Evolutionary conservation across 306 rosid genomes (phyloP).

Genomic region (Begonia loranthoides): DNA sequence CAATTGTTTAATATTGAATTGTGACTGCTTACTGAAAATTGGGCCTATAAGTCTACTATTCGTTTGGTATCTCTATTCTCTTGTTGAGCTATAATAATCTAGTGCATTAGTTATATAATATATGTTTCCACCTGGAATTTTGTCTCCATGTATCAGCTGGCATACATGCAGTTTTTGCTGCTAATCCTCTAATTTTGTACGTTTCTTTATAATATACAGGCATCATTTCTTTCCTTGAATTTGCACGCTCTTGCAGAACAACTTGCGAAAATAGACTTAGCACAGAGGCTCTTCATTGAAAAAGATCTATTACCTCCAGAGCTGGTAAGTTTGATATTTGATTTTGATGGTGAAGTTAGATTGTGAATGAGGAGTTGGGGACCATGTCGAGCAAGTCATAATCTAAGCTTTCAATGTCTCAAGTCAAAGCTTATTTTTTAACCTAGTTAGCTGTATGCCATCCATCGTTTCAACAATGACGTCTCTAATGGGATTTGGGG

Average conservation of each 20-base stretch:
- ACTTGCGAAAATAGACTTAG: constrained; percentile 45
- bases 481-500: too few species aligned
- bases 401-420: background rate
- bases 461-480: too few species aligned
- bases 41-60: too few species aligned
- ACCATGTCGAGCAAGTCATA: background rate
- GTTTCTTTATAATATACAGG: constrained; percentile 28
- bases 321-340: constrained; percentile 43
- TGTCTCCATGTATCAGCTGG: background rate
- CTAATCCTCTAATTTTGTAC: background rate
- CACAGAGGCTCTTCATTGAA: constrained; percentile 74
- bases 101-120: too few species aligned
- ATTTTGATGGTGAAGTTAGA: constrained; percentile 6
- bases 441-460: too few species aligned
- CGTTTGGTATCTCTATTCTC: too few species aligned
- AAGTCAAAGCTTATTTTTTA: background rate
- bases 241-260: constrained; percentile 58
- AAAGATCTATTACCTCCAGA: constrained; percentile 50
- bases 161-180: constrained; percentile 2
- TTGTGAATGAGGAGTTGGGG: constrained; percentile 2
- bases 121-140: too few species aligned
- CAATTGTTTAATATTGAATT: too few species aligned
- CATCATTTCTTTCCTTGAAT: constrained; percentile 64
- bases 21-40: too few species aligned
- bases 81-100: too few species aligned